phyloP scores from a whole-genome alignment of 768 basidiomycete species.

The Mycena galopus region DNA sequence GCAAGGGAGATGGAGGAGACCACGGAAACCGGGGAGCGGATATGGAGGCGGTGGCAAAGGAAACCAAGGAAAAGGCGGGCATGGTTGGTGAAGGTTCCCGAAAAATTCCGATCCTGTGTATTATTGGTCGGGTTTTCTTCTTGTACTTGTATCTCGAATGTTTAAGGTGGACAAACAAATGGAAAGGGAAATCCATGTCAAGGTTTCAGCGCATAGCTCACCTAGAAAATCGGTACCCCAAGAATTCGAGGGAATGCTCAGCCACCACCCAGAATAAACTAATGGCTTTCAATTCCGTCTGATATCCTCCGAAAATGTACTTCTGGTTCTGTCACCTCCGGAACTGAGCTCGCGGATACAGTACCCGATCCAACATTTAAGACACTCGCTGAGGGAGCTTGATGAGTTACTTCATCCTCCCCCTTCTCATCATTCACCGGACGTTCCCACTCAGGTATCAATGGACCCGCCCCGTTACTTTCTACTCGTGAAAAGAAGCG shows the following conservation, averaged over 20 bases:
- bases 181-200: background rate
- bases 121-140: background rate
- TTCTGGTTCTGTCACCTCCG: background rate
- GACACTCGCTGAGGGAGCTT: background rate
- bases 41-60: background rate
- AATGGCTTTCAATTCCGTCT: too few species aligned
- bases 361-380: background rate
- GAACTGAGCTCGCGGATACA: background rate
- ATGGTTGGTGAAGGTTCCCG: background rate
- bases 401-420: background rate
- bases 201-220: background rate
- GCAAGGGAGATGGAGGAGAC: background rate
- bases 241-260: too few species aligned
- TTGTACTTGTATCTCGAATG: background rate
- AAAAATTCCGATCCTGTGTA: background rate
- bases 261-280: too few species aligned
- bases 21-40: background rate
- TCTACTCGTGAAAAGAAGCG: conserved; percentile 71
- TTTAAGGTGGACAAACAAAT: background rate
- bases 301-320: too few species aligned
- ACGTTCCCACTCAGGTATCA: conserved; percentile 12
- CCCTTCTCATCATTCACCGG: background rate
- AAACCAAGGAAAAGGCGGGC: background rate
- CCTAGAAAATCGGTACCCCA: background rate
- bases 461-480: background rate